A percentile compares a stretch with the other conserved stretches of the same genome.
Evolutionary conservation across 139 green algal species (phyloP).

Genomic region (Mesotaenium endlicherianum): DNA sequence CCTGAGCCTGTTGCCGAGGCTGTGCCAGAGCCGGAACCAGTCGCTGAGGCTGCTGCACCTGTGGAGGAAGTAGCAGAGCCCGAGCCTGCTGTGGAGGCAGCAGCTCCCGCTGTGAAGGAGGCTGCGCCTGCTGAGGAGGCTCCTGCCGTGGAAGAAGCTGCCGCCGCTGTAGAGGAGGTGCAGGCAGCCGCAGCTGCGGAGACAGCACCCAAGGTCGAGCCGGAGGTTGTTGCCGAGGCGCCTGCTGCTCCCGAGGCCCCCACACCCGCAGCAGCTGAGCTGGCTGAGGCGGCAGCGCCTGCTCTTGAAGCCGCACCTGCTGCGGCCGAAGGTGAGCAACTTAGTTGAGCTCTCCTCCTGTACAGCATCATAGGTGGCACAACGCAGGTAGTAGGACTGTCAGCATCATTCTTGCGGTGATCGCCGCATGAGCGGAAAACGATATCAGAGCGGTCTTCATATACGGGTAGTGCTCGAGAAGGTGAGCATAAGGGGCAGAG

Average conservation of each 20-base stretch:
- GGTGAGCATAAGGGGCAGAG: too few species aligned
- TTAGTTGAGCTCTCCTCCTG: too few species aligned
- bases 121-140: not conserved
- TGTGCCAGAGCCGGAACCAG: constrained; percentile 5
- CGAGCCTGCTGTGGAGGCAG: not conserved
- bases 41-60: not conserved
- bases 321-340: too few species aligned
- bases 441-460: too few species aligned
- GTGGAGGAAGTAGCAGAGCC: constrained; percentile 9
- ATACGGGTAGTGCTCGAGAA: too few species aligned
- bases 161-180: not conserved
- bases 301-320: too few species aligned
- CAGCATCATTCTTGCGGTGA: not conserved
- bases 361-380: too few species aligned
- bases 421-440: not conserved
- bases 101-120: not conserved
- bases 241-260: constrained; percentile 11
- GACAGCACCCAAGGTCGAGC: not conserved
- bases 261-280: not conserved
- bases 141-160: not conserved
- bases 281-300: not conserved
- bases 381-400: not conserved
- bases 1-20: not conserved
- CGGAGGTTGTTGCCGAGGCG: not conserved
- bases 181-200: not conserved